Evolutionary conservation across 306 rosid genomes (phyloP).

Genomic region (Cicer cuneatum): DNA sequence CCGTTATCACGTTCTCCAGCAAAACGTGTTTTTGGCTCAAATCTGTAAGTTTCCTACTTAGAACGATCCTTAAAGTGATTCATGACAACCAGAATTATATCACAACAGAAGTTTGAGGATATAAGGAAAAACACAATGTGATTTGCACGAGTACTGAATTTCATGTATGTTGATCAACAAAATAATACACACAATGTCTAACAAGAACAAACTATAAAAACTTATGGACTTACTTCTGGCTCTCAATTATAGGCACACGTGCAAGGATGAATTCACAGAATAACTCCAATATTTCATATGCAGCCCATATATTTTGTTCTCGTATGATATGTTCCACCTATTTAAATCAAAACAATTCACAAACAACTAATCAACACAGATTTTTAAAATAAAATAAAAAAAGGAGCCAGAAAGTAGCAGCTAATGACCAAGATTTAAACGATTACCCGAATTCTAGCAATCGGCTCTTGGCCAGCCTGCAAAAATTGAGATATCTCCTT

Average conservation of each 20-base stretch:
- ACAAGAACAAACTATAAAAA: slow-evolving; percentile 35
- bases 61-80: too few relatives aligned
- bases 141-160: slow-evolving; percentile 1
- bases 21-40: too few relatives aligned
- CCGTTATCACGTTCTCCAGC: too few relatives aligned
- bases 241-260: slow-evolving; percentile 88
- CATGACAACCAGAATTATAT: too few relatives aligned
- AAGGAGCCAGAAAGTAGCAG: slow-evolving; percentile 19
- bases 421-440: slow-evolving; percentile 36
- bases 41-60: too few relatives aligned
- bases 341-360: slow-evolving; percentile 36
- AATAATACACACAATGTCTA: slow-evolving; percentile 12
- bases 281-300: slow-evolving; percentile 93
- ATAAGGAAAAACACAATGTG: slow-evolving; percentile 13
- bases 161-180: slow-evolving; percentile 27
- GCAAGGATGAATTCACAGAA: slow-evolving; percentile 97
- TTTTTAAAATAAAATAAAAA: too few relatives aligned
- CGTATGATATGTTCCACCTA: slow-evolving; percentile 98
- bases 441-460: slow-evolving; percentile 89
- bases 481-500: slow-evolving; percentile 91
- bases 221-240: slow-evolving; percentile 67
- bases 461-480: slow-evolving; percentile 96
- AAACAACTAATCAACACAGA: slow-evolving; percentile 27
- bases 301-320: slow-evolving; percentile 89
- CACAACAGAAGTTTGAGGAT: slow-evolving; percentile 4